Evolutionary conservation across 768 basidiomycete species (phyloP), one percentile per base, ranked within the genome.

Genomic region (Xerocomellus intermedius): DNA sequence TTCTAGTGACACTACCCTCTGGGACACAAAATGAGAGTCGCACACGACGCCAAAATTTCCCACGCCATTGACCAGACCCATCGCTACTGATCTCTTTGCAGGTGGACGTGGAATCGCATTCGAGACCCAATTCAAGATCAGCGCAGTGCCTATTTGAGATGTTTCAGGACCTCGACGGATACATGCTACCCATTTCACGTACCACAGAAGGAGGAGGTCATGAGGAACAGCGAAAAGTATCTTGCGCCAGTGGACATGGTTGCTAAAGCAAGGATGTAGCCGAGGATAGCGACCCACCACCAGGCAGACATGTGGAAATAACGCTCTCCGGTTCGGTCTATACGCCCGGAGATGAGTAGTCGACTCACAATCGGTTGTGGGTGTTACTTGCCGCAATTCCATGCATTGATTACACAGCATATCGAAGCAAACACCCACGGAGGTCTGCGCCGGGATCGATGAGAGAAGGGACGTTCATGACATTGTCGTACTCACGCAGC

Each of bases 191-290:
- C 28, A n/a, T 22, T 5, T n/a, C 19, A 58, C 70, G 30, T 30
- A 73, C 79, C 77, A 16, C 69, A 68, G 60, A 78, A 80, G 21
- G 82, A 82, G 48, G 69, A 63, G 0, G 84, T 78, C 83, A 87
- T 84, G n/a, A 87, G 70, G 68, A 85, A 86, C 65, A 86, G 72
- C 1, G 82, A 75, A 26, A 86, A 72, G 57, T 87, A 86, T 49
- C 84, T 78, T 3, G 74, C 83, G 0, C 71, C 76, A 19, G 75
- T 74, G 4, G 71, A 72, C 69, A 76, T 75, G 1, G 84, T 86
- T 4, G 74, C 74, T 13, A 84, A 65, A 8, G 77, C 76, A 56
- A 87, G 81, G 53, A 86, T 80, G 63, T 80, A 86, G 0, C 82
- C 86, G 9, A 84, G 33, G 12, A 85, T 80, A 36, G 80, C 77